Conservation (phyloP, 2,329 filamentous ascomycete species). For the Phyllosticta paracitricarpa region DNA sequence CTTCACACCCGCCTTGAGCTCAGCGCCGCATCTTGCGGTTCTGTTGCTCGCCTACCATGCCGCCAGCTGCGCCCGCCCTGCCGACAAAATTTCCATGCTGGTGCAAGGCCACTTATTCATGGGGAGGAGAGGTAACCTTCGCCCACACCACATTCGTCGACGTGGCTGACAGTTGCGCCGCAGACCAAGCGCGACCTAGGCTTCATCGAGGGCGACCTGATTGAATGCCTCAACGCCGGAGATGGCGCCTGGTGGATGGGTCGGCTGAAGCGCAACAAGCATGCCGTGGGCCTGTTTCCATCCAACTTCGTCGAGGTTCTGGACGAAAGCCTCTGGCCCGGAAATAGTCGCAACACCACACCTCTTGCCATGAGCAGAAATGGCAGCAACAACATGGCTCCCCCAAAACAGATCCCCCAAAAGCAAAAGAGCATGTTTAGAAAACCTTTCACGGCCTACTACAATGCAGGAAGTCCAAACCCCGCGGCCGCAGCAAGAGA, state of each 20-base stretch:
- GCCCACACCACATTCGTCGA: not conserved
- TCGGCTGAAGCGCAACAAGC: constrained; percentile 75
- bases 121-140: constrained; percentile 62
- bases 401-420: constrained; percentile 37
- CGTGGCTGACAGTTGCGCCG: constrained; percentile 15
- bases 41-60: constrained; percentile 27
- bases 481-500: constrained; percentile 29
- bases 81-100: constrained; percentile 80
- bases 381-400: constrained; percentile 32
- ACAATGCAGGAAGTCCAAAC: constrained; percentile 31
- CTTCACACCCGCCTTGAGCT: not conserved
- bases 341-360: constrained; percentile 47
- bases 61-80: constrained; percentile 40
- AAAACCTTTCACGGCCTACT: constrained; percentile 57
- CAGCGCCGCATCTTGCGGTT: not conserved
- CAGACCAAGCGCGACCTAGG: constrained; percentile 84
- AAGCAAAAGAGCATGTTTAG: constrained; percentile 48
- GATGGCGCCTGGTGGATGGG: constrained; percentile 99
- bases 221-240: constrained; percentile 95
- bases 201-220: constrained; percentile 94
- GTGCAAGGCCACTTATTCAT: constrained; percentile 85
- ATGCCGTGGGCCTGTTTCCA: constrained; percentile 86
- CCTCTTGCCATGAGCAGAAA: constrained; percentile 32
- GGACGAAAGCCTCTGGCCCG: constrained; percentile 72
- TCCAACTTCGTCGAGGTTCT: constrained; percentile 96